Evolutionary conservation across 2,329 filamentous ascomycete species (phyloP).

Genomic region (Colletotrichum chrysophilum): DNA sequence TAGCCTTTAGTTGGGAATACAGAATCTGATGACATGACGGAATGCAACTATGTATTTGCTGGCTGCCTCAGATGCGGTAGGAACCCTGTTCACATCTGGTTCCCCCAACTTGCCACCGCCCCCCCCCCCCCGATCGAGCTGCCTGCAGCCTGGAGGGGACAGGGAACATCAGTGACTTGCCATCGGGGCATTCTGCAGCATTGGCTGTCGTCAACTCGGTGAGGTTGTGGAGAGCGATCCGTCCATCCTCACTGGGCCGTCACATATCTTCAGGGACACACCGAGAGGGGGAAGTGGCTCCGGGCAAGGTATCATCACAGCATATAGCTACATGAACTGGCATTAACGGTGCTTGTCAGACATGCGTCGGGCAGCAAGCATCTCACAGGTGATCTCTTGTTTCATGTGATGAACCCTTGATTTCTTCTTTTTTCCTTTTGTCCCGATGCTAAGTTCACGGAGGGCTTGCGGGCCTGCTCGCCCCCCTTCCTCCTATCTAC

Average conservation of each 20-base stretch:
- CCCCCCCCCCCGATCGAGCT: not conserved
- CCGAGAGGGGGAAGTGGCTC: not conserved
- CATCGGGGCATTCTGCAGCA: not conserved
- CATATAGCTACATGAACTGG: not conserved
- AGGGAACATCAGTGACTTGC: not conserved
- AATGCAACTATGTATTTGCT: not conserved
- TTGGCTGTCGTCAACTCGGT: conserved; percentile 15
- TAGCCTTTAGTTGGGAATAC: not conserved
- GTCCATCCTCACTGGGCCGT: conserved; percentile 7
- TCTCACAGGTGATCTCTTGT: conserved; percentile 6
- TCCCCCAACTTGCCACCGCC: not conserved
- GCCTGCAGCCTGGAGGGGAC: not conserved
- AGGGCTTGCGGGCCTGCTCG: not conserved
- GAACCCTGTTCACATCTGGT: not conserved
- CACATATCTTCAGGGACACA: not conserved
- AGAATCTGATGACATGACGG: not conserved
- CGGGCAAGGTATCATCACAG: not conserved
- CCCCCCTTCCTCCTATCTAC: not conserved
- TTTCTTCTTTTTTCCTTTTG: not conserved
- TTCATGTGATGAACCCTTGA: not conserved
- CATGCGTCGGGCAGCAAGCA: conserved; percentile 14
- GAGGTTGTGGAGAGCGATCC: conserved; percentile 12
- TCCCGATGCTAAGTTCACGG: not conserved
- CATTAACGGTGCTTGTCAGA: not conserved
- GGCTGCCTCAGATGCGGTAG: not conserved